A percentile compares a stretch with the other conserved stretches of the same genome.
phyloP scores from a whole-genome alignment of 192 early-diverging fungal genomes.

The Gonapodya sp. region DNA sequence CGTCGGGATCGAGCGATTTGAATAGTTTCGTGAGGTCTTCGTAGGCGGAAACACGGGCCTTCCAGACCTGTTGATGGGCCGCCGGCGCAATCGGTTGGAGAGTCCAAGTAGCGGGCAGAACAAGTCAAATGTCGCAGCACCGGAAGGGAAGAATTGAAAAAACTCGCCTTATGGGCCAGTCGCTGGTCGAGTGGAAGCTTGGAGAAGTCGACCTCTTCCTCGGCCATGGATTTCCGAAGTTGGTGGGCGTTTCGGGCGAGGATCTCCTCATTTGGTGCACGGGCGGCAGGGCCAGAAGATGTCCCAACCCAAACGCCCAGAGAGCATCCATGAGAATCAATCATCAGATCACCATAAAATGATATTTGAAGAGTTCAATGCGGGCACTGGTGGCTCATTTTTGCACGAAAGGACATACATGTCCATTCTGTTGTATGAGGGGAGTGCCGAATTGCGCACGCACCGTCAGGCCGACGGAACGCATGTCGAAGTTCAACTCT shows the following conservation, averaged over 20 bases:
- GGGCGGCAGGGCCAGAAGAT: not conserved
- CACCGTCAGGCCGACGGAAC: no score
- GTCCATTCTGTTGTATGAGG: no score
- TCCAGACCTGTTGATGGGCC: slow-evolving; percentile 4
- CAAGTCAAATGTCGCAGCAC: not conserved
- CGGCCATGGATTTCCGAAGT: slow-evolving; percentile 15
- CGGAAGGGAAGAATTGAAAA: slow-evolving; percentile 19
- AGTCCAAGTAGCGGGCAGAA: slow-evolving; percentile 50
- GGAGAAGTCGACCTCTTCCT: slow-evolving; percentile 65
- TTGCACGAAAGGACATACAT: no score
- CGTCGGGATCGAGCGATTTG: slow-evolving; percentile 3
- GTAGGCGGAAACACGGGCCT: slow-evolving; percentile 8
- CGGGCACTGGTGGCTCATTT: not conserved
- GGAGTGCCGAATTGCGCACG: no score
- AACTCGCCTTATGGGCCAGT: slow-evolving; percentile 63
- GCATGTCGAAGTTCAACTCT: not conserved
- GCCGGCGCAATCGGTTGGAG: slow-evolving; percentile 40
- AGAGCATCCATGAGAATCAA: not conserved
- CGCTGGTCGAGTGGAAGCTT: slow-evolving; percentile 66
- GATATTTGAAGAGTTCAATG: not conserved
- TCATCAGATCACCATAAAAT: not conserved
- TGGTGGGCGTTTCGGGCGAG: no score
- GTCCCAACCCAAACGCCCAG: not conserved
- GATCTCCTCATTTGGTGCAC: no score
- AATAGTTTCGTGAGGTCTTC: slow-evolving; percentile 6